phyloP scores from a whole-genome alignment of 1,284 basidiomycete genomes.

The Taiwanofungus camphoratus region DNA sequence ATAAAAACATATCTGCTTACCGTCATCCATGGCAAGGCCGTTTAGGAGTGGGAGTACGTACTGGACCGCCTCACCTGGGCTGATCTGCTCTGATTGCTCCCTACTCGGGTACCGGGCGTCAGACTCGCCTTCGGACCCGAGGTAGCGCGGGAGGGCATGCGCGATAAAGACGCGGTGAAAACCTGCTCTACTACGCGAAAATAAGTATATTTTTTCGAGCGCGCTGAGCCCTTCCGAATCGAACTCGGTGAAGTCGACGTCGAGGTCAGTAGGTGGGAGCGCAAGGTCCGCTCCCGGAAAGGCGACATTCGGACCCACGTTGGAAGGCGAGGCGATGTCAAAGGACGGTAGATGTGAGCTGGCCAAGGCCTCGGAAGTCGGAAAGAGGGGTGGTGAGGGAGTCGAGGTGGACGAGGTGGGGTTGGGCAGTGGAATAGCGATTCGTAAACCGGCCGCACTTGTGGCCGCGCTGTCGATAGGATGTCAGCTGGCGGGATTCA shows the following conservation, averaged over 20 bases:
- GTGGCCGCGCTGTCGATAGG: conserved; percentile 8
- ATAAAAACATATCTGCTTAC: conserved; percentile 37
- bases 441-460: conserved; percentile 15
- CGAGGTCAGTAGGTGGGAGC: conserved; percentile 15
- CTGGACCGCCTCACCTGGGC: conserved; percentile 86
- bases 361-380: conserved; percentile 9
- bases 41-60: conserved; percentile 91
- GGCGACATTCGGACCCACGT: neutral
- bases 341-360: neutral
- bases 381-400: conserved; percentile 18
- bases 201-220: conserved; percentile 92
- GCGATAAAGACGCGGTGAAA: conserved; percentile 87
- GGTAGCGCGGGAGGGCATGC: conserved; percentile 55
- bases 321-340: neutral
- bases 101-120: conserved; percentile 38
- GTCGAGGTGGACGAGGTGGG: conserved; percentile 20
- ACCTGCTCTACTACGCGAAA: conserved; percentile 78
- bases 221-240: conserved; percentile 76
- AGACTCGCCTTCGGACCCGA: conserved; percentile 27
- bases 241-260: conserved; percentile 34
- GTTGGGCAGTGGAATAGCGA: conserved; percentile 21
- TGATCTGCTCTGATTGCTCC: conserved; percentile 47
- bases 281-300: conserved; percentile 12
- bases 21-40: conserved; percentile 83
- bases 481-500: neutral